A percentile compares a stretch with the other conserved stretches of the same genome.
These are phyloP conservation scores for Atkinsonella texensis DNA, from an alignment of 2,329 filamentous ascomycete species.

Conservation along the genomic window DNA sequence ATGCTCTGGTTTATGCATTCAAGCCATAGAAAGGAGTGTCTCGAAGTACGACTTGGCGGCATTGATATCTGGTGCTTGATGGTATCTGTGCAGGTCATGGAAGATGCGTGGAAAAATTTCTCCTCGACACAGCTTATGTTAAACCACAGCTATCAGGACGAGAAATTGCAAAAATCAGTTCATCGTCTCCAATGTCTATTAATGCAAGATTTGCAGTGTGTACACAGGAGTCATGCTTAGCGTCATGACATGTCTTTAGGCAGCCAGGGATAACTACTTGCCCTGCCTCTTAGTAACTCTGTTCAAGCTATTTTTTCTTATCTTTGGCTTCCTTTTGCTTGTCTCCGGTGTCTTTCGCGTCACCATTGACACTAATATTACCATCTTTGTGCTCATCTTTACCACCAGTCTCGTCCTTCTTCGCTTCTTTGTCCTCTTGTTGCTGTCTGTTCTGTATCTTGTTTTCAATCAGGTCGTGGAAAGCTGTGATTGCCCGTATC, in stretches of 20 bases:
- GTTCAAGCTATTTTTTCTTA: constrained; percentile 27
- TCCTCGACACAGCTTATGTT: too few relatives aligned
- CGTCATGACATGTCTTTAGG: not conserved
- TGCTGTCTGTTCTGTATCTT: constrained; percentile 99
- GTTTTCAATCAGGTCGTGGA: constrained; percentile 98
- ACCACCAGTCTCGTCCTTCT: constrained; percentile 56
- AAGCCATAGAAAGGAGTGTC: constrained; percentile 42
- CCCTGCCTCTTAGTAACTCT: not conserved
- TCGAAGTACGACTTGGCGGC: constrained; percentile 60
- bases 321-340: constrained; percentile 49
- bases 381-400: constrained; percentile 48
- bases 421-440: constrained; percentile 87
- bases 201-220: constrained; percentile 1
- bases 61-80: constrained; percentile 35
- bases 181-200: not conserved
- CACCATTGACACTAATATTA: constrained; percentile 25
- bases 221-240: not conserved
- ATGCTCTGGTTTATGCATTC: constrained; percentile 46
- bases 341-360: constrained; percentile 36
- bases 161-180: too few relatives aligned
- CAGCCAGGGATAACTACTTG: not conserved
- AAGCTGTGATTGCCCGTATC: constrained; percentile 94
- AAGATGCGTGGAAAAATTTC: not conserved
- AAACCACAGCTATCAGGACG: too few relatives aligned
- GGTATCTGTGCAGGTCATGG: not conserved